Conservation (phyloP, 441 rosid genomes). For the Breynia disticha region DNA sequence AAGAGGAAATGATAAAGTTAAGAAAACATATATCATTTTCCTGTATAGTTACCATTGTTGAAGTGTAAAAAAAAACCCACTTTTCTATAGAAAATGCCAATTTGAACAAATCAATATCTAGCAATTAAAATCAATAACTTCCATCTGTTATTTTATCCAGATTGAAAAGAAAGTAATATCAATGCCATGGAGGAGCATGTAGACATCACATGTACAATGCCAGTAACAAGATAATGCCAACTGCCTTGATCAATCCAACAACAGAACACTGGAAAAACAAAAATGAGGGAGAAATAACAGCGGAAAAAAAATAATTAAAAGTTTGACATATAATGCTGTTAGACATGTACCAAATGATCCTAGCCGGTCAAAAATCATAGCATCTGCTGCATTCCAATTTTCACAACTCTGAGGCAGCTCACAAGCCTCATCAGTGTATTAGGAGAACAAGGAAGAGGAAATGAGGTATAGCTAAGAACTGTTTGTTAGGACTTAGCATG, state of each 20-base stretch:
- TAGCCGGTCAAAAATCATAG: neutral
- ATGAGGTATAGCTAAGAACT: neutral
- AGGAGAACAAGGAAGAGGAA: neutral
- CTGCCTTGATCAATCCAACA: neutral
- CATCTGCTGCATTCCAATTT: neutral
- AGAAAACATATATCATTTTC: neutral
- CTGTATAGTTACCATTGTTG: too few relatives aligned
- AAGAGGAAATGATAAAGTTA: too few relatives aligned
- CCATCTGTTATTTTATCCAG: neutral
- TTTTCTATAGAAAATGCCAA: too few relatives aligned
- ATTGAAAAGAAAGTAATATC: neutral
- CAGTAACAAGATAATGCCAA: neutral
- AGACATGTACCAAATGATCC: neutral
- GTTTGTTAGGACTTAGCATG: too few relatives aligned
- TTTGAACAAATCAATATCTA: too few relatives aligned
- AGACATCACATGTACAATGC: neutral
- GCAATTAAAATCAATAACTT: neutral
- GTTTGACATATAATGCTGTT: neutral
- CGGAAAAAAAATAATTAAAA: neutral
- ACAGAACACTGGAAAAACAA: neutral
- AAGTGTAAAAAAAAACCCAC: too few relatives aligned
- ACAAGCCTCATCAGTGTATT: neutral
- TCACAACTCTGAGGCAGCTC: neutral
- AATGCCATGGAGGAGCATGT: neutral
- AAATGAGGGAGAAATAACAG: neutral